Evolutionary conservation across 2,329 filamentous ascomycete species (phyloP), one percentile per base, ranked within the genome.

Genomic region (Aspergillus awamori): DNA sequence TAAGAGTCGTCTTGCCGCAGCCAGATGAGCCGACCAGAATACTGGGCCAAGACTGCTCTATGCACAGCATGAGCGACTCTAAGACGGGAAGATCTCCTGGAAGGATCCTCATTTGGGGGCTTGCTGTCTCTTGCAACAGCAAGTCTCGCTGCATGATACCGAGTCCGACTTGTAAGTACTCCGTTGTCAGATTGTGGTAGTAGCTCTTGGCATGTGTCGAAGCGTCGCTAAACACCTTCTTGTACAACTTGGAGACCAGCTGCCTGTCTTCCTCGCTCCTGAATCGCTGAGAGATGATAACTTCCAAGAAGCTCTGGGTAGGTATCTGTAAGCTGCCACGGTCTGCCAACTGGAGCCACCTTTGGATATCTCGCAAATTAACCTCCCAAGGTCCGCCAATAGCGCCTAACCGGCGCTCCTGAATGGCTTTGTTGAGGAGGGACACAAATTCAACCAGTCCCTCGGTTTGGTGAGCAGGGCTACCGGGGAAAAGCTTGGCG

Each of bases 351-450:
- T 90, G 86, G 52, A 97, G 80, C 94, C 94, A 98, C 63, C 94
- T 86, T 58, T 95, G 86, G 3, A 92, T 91, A 75, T 98, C 94
- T 75, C 93, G 89, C 65, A 99, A 80, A 70, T 97, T 99, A 74
- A 97, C 95, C 72, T 97, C 95, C 95, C 93, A 99, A 1, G 96
- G 95, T 6, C 89, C 91, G 48, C 87, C 87, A 43, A 82, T 74
- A 11, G 78, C 75, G 39, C 85, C 86, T 63, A 89, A 82, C 7
- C 74, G 76, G 53, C 82, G 80, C 47, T 79, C 77, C 28, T 84
- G 81, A 4, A 87, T 86, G 38, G 90, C 86, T 30, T 86, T 82
- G 64, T 97, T 92, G 8, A 98, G 81, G n/a, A 82, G 81, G 1
- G 89, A 89, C n/a, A 97, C 88, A 71, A 97, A 96, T 24, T 82